A percentile compares a stretch with the other conserved stretches of the same genome.
phyloP scores from a whole-genome alignment of 2,329 filamentous ascomycete species.

The Drechslera avenae region DNA sequence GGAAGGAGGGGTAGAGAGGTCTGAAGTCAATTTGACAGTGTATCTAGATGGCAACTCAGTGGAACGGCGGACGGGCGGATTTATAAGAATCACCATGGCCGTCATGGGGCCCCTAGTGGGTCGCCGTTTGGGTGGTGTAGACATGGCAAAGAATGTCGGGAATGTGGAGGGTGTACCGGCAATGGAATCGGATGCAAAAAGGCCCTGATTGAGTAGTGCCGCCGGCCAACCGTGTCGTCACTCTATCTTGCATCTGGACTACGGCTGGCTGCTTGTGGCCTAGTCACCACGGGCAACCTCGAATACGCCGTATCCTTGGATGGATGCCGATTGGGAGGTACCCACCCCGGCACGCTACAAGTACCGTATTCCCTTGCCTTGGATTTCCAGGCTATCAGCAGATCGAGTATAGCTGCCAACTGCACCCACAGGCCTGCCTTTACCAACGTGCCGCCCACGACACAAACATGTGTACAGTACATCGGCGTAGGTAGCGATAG shows the following conservation, averaged over 20 bases:
- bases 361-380: too few species aligned
- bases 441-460: too few species aligned
- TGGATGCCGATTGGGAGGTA: background rate
- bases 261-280: background rate
- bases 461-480: too few species aligned
- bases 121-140: slow-evolving; percentile 6
- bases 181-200: slow-evolving; percentile 32
- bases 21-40: too few species aligned
- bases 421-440: too few species aligned
- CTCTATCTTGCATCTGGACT: slow-evolving; percentile 3
- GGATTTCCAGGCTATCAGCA: too few species aligned
- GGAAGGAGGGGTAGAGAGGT: background rate
- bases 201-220: slow-evolving; percentile 14
- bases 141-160: slow-evolving; percentile 34
- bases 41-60: too few species aligned
- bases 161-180: slow-evolving; percentile 25
- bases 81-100: too few species aligned
- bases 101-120: slow-evolving; percentile 1
- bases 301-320: background rate
- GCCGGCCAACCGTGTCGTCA: slow-evolving; percentile 30
- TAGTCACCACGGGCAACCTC: slow-evolving; percentile 7
- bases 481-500: too few species aligned
- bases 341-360: too few species aligned
- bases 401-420: too few species aligned
- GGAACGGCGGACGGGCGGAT: too few species aligned